phyloP scores from a whole-genome alignment of 345 rosid species.

The Brassica carinata region DNA sequence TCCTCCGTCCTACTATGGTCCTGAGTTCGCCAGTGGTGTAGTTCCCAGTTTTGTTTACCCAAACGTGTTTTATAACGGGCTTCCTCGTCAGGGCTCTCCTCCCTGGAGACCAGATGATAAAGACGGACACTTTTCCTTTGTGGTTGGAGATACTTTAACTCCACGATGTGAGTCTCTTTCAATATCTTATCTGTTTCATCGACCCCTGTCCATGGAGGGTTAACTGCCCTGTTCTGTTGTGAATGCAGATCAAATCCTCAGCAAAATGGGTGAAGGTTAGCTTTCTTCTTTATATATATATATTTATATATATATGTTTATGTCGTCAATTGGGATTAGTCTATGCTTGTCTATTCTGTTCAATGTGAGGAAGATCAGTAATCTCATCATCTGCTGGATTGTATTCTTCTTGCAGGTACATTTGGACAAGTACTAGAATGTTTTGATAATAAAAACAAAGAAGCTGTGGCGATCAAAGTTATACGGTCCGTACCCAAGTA shows the following conservation, averaged over 20 bases:
- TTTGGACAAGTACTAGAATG: constrained; percentile 92
- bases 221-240: constrained; percentile 26
- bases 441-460: constrained; percentile 74
- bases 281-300: not conserved
- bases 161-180: constrained; percentile 54
- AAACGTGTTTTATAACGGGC: constrained; percentile 49
- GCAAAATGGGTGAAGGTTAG: constrained; percentile 93
- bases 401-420: constrained; percentile 53
- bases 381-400: not conserved
- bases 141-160: constrained; percentile 67
- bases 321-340: not conserved
- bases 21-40: constrained; percentile 54
- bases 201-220: not conserved
- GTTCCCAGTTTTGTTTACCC: constrained; percentile 53
- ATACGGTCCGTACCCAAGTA: constrained; percentile 78
- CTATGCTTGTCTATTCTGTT: not conserved
- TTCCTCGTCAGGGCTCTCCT: constrained; percentile 57
- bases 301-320: not conserved
- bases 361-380: not conserved
- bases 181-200: constrained; percentile 22
- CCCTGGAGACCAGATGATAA: constrained; percentile 88
- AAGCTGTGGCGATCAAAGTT: constrained; percentile 82
- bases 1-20: constrained; percentile 55
- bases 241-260: constrained; percentile 67
- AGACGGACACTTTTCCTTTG: constrained; percentile 76